A percentile compares a stretch with the other conserved stretches of the same genome.
phyloP scores from a whole-genome alignment of 768 basidiomycete genomes.

The Boletus subcaerulescens region DNA sequence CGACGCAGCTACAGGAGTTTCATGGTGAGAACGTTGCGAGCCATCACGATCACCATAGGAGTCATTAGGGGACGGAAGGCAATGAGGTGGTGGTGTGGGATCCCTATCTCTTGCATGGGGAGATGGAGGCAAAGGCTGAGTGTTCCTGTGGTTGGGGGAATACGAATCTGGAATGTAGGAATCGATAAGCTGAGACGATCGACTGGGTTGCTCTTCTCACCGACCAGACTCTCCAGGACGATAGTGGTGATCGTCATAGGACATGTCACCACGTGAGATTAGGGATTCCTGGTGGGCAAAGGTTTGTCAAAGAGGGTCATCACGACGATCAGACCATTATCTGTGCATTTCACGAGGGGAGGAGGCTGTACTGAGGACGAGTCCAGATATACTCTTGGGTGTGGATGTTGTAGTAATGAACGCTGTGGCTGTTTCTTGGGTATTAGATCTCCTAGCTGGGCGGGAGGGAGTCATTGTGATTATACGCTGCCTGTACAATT shows the following conservation, averaged over 20 bases:
- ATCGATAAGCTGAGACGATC: slow-evolving; percentile 22
- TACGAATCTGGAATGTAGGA: slow-evolving; percentile 30
- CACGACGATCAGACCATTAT: slow-evolving; percentile 24
- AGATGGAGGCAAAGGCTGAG: slow-evolving; percentile 21
- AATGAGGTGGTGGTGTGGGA: slow-evolving; percentile 18
- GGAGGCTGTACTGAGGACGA: slow-evolving; percentile 43
- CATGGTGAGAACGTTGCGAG: slow-evolving; percentile 17
- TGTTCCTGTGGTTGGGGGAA: slow-evolving; percentile 22
- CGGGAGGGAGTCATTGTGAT: slow-evolving; percentile 41
- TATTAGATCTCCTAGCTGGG: slow-evolving; percentile 59
- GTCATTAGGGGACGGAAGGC: slow-evolving; percentile 18
- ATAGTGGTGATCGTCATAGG: slow-evolving; percentile 65
- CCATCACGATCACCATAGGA: slow-evolving; percentile 24
- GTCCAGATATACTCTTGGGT: slow-evolving; percentile 60
- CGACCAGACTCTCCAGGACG: slow-evolving; percentile 42
- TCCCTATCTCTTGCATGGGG: slow-evolving; percentile 26
- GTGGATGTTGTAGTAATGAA: slow-evolving; percentile 57
- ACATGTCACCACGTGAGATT: slow-evolving; percentile 34
- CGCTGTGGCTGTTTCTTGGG: slow-evolving; percentile 46
- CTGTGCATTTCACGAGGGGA: slow-evolving; percentile 22
- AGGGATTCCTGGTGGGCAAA: slow-evolving; percentile 22
- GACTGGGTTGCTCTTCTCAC: slow-evolving; percentile 25
- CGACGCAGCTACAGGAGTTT: slow-evolving; percentile 13
- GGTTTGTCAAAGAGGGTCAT: slow-evolving; percentile 28
- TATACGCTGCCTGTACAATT: slow-evolving; percentile 29